phyloP scores from a whole-genome alignment of 1,284 basidiomycete species.

The Cutaneotrichosporon cyanovorans region DNA sequence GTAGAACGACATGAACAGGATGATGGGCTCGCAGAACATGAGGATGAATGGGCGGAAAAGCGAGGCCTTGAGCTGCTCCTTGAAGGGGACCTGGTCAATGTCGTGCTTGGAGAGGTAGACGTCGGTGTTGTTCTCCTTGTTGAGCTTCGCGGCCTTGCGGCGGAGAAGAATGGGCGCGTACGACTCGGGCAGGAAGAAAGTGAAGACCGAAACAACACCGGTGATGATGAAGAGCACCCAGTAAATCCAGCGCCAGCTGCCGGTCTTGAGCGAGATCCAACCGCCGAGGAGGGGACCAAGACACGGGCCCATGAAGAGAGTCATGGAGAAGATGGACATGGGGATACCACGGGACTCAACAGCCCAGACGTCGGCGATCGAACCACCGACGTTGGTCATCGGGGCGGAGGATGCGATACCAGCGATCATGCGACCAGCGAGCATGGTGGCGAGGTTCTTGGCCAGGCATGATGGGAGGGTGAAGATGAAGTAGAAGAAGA shows the following conservation, averaged over 20 bases:
- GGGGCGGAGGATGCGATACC: conserved; percentile 47
- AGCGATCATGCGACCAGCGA: conserved; percentile 48
- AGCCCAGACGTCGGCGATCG: conserved; percentile 48
- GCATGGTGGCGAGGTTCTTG: conserved; percentile 46
- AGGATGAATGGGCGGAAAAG: conserved; percentile 44
- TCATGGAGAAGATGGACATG: conserved; percentile 45
- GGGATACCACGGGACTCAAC: conserved; percentile 46
- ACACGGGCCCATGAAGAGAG: conserved; percentile 45
- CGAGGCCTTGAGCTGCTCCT: conserved; percentile 38
- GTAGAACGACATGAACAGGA: conserved; percentile 48
- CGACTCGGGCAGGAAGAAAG: conserved; percentile 43
- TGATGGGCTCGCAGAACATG: conserved; percentile 46
- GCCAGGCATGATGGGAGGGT: conserved; percentile 48
- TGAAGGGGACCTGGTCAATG: conserved; percentile 29
- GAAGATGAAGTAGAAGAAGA: conserved; percentile 47
- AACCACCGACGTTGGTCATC: conserved; percentile 48
- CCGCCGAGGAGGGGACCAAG: conserved; percentile 44
- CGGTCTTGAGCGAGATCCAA: conserved; percentile 37
- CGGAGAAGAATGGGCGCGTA: conserved; percentile 43
- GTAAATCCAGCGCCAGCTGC: conserved; percentile 48
- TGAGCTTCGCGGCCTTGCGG: conserved; percentile 35
- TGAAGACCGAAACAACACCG: conserved; percentile 31
- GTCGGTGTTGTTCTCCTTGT: conserved; percentile 41
- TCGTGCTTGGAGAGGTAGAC: conserved; percentile 41
- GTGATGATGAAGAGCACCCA: conserved; percentile 45